phyloP scores from a whole-genome alignment of 2,329 filamentous ascomycete species.

The Berkeleyomyces rouxiae region DNA sequence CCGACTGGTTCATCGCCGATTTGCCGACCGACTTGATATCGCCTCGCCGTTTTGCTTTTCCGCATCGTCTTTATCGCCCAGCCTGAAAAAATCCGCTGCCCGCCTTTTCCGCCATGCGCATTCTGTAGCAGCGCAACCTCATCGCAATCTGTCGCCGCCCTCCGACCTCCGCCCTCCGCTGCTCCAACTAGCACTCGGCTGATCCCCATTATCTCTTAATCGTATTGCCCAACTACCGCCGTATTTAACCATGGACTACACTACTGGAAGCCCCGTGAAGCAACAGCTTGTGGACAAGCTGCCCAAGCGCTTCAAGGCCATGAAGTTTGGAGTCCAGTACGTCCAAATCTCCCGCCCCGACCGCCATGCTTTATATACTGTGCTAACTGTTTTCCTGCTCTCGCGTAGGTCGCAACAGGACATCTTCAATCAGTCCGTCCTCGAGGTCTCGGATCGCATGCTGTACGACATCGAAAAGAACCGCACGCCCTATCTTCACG shows the following conservation, averaged over 20 bases:
- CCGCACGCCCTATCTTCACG: conserved; percentile 60
- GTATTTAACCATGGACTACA: conserved; percentile 13
- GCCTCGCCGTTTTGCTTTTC: background rate
- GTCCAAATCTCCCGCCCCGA: conserved; percentile 17
- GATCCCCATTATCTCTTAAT: background rate
- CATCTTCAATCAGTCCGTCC: conserved; percentile 85
- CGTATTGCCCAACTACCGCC: background rate
- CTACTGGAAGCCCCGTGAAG: conserved; percentile 38
- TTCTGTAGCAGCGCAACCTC: conserved; percentile 11
- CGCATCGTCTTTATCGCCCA: background rate
- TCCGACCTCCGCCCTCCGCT: background rate
- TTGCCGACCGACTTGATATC: background rate
- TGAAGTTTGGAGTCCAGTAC: conserved; percentile 87
- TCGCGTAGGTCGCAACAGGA: conserved; percentile 63
- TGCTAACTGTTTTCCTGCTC: background rate
- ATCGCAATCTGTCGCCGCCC: background rate
- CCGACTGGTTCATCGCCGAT: background rate
- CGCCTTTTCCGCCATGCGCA: conserved; percentile 10
- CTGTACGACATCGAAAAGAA: conserved; percentile 80
- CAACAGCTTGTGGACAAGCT: conserved; percentile 78
- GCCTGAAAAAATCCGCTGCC: background rate
- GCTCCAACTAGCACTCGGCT: background rate
- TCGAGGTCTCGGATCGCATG: conserved; percentile 86
- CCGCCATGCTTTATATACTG: background rate
- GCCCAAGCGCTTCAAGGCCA: conserved; percentile 79